A percentile compares a stretch with the other conserved stretches of the same genome.
phyloP scores from a whole-genome alignment of 805 yeast species.

The Dipodascus geniculatus region DNA sequence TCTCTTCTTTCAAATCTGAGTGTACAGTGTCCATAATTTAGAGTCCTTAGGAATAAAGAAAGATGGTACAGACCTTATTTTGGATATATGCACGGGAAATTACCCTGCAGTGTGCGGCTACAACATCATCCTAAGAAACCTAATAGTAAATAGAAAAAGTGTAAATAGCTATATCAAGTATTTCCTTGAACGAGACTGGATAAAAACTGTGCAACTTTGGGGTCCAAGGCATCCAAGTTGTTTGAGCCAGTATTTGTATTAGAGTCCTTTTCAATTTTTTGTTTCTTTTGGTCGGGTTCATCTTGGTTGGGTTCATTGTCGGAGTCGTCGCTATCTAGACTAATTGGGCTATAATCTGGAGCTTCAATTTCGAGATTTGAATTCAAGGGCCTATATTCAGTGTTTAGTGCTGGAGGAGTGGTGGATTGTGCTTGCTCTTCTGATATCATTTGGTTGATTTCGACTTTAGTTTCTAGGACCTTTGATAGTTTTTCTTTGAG shows the following conservation, averaged over 20 bases:
- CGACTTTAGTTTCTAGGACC: constrained; percentile 12
- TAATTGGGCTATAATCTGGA: constrained; percentile 16
- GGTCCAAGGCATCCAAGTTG: constrained; percentile 33
- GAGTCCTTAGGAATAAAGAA: background rate
- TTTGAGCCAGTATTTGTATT: constrained; percentile 19
- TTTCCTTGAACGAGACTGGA: constrained; percentile 31
- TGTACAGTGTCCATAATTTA: background rate
- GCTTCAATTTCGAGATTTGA: constrained; percentile 12
- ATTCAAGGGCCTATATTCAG: constrained; percentile 16
- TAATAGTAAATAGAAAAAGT: background rate
- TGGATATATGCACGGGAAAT: too few relatives aligned
- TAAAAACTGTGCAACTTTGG: constrained; percentile 44
- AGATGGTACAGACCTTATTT: too few relatives aligned
- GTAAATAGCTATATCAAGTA: background rate
- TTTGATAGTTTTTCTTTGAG: constrained; percentile 23
- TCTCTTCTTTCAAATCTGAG: background rate
- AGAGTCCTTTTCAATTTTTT: background rate
- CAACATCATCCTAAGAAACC: background rate
- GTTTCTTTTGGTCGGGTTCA: constrained; percentile 29
- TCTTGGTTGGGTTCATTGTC: constrained; percentile 31
- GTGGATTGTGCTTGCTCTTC: constrained; percentile 3
- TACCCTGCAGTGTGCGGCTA: background rate
- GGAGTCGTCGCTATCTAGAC: constrained; percentile 37
- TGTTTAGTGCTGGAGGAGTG: constrained; percentile 10
- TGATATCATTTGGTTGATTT: constrained; percentile 10